Conservation (phyloP, 2,329 filamentous ascomycete genomes). For the Fusarium algeriense region DNA sequence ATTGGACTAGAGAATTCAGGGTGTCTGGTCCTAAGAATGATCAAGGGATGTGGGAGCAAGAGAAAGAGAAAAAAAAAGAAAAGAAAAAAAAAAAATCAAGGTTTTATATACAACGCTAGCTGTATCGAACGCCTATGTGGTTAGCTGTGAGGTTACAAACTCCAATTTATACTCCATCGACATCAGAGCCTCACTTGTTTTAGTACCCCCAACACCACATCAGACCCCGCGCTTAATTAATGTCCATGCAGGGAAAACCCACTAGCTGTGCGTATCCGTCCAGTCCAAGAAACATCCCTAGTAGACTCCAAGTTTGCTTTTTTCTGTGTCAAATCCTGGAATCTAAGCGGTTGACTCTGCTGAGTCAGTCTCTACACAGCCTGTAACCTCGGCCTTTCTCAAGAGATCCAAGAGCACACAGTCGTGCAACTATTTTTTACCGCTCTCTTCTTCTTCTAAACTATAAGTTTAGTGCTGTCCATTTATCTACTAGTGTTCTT, state of each 20-base stretch:
- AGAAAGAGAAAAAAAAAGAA: not conserved
- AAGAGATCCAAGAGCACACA: slow-evolving; percentile 10
- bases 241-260: slow-evolving; percentile 17
- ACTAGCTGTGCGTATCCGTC: slow-evolving; percentile 6
- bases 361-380: slow-evolving; percentile 33
- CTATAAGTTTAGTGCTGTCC: slow-evolving; percentile 35
- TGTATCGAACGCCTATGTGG: not conserved
- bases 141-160: not conserved
- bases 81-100: not conserved
- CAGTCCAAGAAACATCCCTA: slow-evolving; percentile 4
- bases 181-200: slow-evolving; percentile 25
- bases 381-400: slow-evolving; percentile 37
- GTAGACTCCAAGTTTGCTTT: slow-evolving; percentile 33
- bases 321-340: slow-evolving; percentile 24
- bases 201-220: slow-evolving; percentile 15
- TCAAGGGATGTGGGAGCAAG: not conserved
- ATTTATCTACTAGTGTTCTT: slow-evolving; percentile 22
- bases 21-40: not conserved
- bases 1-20: slow-evolving; percentile 2
- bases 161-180: slow-evolving; percentile 3
- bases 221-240: slow-evolving; percentile 25
- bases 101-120: not conserved
- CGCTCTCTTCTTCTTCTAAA: slow-evolving; percentile 21
- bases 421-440: slow-evolving; percentile 33
- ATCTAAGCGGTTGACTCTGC: slow-evolving; percentile 34